phyloP scores from a whole-genome alignment of 371 early-diverging fungal species.

The Batkoa obscura region DNA sequence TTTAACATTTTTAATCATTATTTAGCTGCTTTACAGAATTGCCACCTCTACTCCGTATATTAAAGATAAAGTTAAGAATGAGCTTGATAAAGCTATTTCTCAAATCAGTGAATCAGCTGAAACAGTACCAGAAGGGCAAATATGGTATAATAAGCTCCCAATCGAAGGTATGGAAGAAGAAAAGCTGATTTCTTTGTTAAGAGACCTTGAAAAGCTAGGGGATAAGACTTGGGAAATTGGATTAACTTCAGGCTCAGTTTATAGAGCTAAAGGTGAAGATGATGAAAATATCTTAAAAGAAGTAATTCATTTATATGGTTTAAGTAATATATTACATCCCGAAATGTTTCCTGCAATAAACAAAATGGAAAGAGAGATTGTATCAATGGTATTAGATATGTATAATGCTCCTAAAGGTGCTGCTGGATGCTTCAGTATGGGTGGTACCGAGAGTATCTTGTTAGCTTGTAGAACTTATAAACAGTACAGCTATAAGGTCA shows the following conservation, averaged over 20 bases:
- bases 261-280: not conserved
- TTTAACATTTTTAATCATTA: no score
- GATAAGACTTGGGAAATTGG: not conserved
- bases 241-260: not conserved
- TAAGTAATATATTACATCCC: constrained; percentile 85
- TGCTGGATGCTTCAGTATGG: constrained; percentile 76
- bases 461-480: constrained; percentile 85
- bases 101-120: no score
- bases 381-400: constrained; percentile 72
- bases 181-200: not conserved
- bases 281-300: constrained; percentile 19
- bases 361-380: constrained; percentile 86
- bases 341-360: constrained; percentile 91
- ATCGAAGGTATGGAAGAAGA: no score
- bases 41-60: no score
- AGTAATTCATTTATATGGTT: constrained; percentile 68
- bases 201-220: not conserved
- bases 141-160: no score
- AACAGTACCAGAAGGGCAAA: no score
- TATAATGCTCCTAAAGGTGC: constrained; percentile 59
- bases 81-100: no score
- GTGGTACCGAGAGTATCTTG: constrained; percentile 85
- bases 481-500: constrained; percentile 43
- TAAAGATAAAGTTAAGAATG: no score
- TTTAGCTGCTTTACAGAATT: no score